Evolutionary conservation across 345 rosid genomes (phyloP), one percentile per base, ranked within the genome.

Genomic region (Salix exigua): DNA sequence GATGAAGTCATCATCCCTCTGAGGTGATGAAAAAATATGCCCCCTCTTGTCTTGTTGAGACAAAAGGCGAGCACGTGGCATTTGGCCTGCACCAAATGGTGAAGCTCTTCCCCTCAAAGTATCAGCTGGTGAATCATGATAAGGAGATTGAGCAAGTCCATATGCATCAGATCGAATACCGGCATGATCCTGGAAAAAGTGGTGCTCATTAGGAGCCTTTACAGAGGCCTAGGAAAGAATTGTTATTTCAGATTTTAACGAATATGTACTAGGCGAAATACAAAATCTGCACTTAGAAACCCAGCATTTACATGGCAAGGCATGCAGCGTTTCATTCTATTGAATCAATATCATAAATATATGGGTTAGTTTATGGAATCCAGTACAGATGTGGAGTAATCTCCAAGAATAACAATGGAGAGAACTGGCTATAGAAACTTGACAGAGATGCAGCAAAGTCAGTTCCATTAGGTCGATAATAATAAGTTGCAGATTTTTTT

Each of bases 21-120:
- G 87, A 72, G 91, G 82, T 67, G 97, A 87, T 44, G 87, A 78
- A 81, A 83, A 79, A 72, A 74, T 62, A 70, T 81, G 87, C 67
- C 88, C 90, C 51, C 85, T 79, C 86, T 86, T 87, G 60, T 86
- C 96, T 76, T 89, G 92, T 73, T 87, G 92, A 71, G 97, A 83
- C 71, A 83, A 77, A 61, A 83, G 82, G 50, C 88, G 89, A 75
- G 68, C 87, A 69, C 88, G 95, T 71, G 94, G 77, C 70, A 70
- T 78, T 70, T 82, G 91, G 64, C 92, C 91, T 78, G 82, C 90
- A 68, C 68, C 82, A 87, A 83, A 84, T 11, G 88, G 71, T 48
- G 91, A 70, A 77, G 83, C 76, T 86, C 88, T 88, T 70, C 84
- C 82, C 67, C 88, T 91, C 77, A 86, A 64, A 66, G 71, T 77